These are phyloP conservation scores for Nannochloris sp. DNA, from an alignment of 139 green algal species.

Conservation along the genomic window DNA sequence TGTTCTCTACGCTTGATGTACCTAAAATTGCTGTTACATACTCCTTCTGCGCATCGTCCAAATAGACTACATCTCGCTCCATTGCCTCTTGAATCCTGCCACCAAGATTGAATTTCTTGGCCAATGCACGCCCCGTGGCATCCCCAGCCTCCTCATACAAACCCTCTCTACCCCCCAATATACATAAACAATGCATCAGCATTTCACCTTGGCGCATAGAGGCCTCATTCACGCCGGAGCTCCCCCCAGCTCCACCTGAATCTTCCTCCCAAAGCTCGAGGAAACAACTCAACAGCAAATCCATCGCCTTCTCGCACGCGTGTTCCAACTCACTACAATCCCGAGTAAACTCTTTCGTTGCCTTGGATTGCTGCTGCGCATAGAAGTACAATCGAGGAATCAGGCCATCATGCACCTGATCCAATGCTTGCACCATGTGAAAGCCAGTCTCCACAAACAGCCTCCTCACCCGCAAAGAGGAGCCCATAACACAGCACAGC, in stretches of 20 bases:
- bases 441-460: conserved; percentile 31
- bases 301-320: conserved; percentile 13
- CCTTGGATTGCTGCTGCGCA: not conserved
- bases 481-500: conserved; percentile 44
- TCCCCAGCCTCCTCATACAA: not conserved
- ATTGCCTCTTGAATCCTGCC: conserved; percentile 14
- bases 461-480: conserved; percentile 25
- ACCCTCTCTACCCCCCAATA: conserved; percentile 21
- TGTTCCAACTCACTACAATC: conserved; percentile 13
- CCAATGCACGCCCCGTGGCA: conserved; percentile 8
- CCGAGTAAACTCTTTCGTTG: not conserved
- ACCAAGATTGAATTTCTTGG: conserved; percentile 9
- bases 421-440: conserved; percentile 9
- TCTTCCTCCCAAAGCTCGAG: not conserved
- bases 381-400: conserved; percentile 2
- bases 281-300: conserved; percentile 29
- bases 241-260: not conserved
- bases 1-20: not conserved
- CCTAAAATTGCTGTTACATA: conserved; percentile 65
- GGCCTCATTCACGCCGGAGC: not conserved
- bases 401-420: conserved; percentile 18
- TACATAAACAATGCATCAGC: conserved; percentile 47
- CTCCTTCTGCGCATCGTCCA: conserved; percentile 66
- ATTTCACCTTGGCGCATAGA: conserved; percentile 38
- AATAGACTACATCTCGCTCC: conserved; percentile 23